Evolutionary conservation across 768 basidiomycete species (phyloP), one percentile per base, ranked within the genome.

Genomic region (Rhizopogon vesiculosus): DNA sequence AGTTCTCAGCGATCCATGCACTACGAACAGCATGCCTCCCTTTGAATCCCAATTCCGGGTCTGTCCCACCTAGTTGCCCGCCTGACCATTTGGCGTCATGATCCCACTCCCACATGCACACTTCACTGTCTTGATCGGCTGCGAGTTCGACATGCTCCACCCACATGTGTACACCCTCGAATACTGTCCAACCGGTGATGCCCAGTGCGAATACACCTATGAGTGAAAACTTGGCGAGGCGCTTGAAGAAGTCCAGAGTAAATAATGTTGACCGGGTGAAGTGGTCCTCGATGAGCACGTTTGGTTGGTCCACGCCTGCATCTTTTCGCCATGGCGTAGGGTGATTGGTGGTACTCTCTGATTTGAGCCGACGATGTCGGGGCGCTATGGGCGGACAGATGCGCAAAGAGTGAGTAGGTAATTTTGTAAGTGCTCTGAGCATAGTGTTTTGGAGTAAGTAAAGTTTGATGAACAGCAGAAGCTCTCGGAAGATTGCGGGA

Each of bases 1-100:
- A 87, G 58, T 86, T 74, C 55, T 81, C 77, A 0, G 82, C 81
- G 71, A 86, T 83, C 87, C 88, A 91, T 12, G 89, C 86, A 31
- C 79, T 78, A 35, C 89, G 83, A 1, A 87, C 69, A 42, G 79
- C 76, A 65, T 86, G 83, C 28, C 86, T 73, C 19, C 77, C 86
- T 61, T 72, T 74, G 64, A 80, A 76, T 2, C 87, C 85, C 8
- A 91, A 71, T n/a, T 72, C 79, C 4, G 85, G 77, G 66, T 91
- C 87, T n/a, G 89, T 91, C 45, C 89, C 89, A 5, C 84, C 85
- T 33, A 28, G 72, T 56, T 61, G 72, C 46, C 82, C 76, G 22
- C 78, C 83, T 7, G 83, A 74, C 88, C 87, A 90, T 51, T 74
- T 73, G 16, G 74, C 74, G 44, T 86, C 82, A 3, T 76, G 64